Base-by-base conservation (phyloP, 2,329 filamentous ascomycete genomes). In the Dactylonectria estremocensis region DNA sequence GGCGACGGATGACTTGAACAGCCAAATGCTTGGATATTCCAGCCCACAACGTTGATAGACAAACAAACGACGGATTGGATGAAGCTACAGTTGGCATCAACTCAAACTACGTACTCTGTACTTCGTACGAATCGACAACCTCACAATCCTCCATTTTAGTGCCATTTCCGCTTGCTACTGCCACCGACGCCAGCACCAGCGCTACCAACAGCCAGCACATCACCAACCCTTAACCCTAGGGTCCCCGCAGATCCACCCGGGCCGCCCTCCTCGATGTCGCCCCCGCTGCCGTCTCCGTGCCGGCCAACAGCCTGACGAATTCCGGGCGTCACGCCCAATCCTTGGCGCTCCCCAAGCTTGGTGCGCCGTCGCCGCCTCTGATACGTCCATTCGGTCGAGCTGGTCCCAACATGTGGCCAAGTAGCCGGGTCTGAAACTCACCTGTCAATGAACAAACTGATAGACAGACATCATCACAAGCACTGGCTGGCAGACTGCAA, bases 161-260 rank as follows among this genome's bases (percentile, higher is more conserved):
- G 50, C 50, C 50, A 54, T 14, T 35, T 6, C 35, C 20, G 14
- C 55, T 35, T 35, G 18, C 46, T 46, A 46, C 45, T 45, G 50
- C 8, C 52, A 18, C 45, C 63, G 57, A 22, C 43, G 18, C 56
- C 56, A 48, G 24, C 4, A 28, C 24, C 24, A 28, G 24, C 24
- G 24, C 24, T 7, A 28, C 24, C 24, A 28, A 28, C 24, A 28
- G 53, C 52, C 57, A 66, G 33, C 43, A 45, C 52, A 49, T 57
- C 24, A 37, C 46, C 24, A 53, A 53, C 64, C 64, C 35, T 45
- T 18, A 53, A 53, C 64, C 64, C 35, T 45, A 31, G 59, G 24
- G 37, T 57, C 64, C 52, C 53, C 63, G 40, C 53, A 53, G 61
- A 66, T 48, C 64, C 58, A 66, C 52, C 45, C 58, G 58, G 64